Evolutionary conservation across 163 green algal species (phyloP), one percentile per base, ranked within the genome.

Genomic region (Scenedesmus sp.): DNA sequence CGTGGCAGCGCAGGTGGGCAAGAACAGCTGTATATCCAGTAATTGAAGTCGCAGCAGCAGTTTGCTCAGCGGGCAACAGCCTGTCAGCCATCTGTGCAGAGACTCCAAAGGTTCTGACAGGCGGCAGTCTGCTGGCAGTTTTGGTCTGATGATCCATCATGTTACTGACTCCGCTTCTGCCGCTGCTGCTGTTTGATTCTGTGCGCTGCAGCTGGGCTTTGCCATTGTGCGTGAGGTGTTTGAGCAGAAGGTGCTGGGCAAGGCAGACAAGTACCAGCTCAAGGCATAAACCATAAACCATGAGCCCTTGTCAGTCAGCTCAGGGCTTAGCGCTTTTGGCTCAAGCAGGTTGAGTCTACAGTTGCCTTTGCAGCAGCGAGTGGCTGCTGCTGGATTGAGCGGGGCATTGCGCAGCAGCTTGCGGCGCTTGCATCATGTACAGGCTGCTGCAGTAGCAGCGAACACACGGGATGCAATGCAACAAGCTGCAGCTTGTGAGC

Each of bases 191-290:
- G 66, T 76, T 70, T 46, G 34, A 46, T 46, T 46, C 34, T 46
- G 10, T 26, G 64, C 66, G 1, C 70, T 97, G 52, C 95, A 94
- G 12, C 90, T 98, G 85, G 94, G 94, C 79, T 95, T 96, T 91
- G 96, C 96, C 20, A 92, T 98, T 54, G 46, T 96, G 7, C 91
- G 96, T 20, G 96, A 98, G 95, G 84, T 97, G 52, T 96, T 96
- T 94, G 88, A 95, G 12, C 96, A 98, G 86, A 97, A 97, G 82
- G 91, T 97, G 8, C 66, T 95, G n/a, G 76, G 87, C 81, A 94
- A 92, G 91, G 60, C 67, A 52, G 84, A 92, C 82, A 90, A 87
- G 54, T 94, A 92, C 88, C 81, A 92, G 88, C 82, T 92, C 62
- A 92, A 92, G 88, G 81, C 88, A 18, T 91, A 59, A 86, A 6